Evolutionary conservation across 2,329 filamentous ascomycete species (phyloP).

Genomic region (Arthrobotrys megalospora): DNA sequence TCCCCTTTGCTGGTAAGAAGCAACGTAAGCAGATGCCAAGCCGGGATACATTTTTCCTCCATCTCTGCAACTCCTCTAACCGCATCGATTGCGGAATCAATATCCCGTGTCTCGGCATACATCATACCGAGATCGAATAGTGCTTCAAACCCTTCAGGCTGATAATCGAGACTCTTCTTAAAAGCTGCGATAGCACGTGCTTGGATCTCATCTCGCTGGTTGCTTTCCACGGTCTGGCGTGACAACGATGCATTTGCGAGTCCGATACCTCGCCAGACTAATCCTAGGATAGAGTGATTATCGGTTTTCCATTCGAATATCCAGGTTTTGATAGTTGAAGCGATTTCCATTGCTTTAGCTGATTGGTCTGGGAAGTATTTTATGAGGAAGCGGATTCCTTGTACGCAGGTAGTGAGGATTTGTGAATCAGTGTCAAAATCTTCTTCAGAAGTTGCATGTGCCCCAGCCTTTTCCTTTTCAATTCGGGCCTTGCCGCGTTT

Average conservation of each 20-base stretch:
- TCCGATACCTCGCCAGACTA: slow-evolving; percentile 87
- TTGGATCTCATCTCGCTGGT: slow-evolving; percentile 80
- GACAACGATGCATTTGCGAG: slow-evolving; percentile 91
- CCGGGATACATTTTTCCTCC: slow-evolving; percentile 72
- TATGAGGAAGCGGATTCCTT: slow-evolving; percentile 85
- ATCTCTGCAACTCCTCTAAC: slow-evolving; percentile 65
- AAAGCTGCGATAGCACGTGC: slow-evolving; percentile 82
- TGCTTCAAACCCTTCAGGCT: slow-evolving; percentile 79
- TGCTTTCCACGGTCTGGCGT: slow-evolving; percentile 81
- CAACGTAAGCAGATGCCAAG: slow-evolving; percentile 93
- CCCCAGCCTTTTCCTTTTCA: slow-evolving; percentile 80
- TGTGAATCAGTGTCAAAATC: slow-evolving; percentile 84
- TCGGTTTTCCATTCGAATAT: slow-evolving; percentile 73
- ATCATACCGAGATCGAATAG: slow-evolving; percentile 86
- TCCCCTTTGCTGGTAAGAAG: slow-evolving; percentile 89
- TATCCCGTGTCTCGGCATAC: slow-evolving; percentile 87
- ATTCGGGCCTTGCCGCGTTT: slow-evolving; percentile 86
- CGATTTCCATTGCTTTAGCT: slow-evolving; percentile 82
- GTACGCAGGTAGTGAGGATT: slow-evolving; percentile 82
- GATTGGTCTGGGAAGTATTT: slow-evolving; percentile 84
- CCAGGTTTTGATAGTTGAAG: slow-evolving; percentile 80
- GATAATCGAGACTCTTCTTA: slow-evolving; percentile 79
- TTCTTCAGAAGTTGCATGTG: slow-evolving; percentile 77
- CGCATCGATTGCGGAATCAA: slow-evolving; percentile 81
- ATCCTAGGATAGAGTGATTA: slow-evolving; percentile 75